Evolutionary conservation across 2,329 filamentous ascomycete species (phyloP), one percentile per base, ranked within the genome.

Genomic region (Iodosphaeria phyllophila): DNA sequence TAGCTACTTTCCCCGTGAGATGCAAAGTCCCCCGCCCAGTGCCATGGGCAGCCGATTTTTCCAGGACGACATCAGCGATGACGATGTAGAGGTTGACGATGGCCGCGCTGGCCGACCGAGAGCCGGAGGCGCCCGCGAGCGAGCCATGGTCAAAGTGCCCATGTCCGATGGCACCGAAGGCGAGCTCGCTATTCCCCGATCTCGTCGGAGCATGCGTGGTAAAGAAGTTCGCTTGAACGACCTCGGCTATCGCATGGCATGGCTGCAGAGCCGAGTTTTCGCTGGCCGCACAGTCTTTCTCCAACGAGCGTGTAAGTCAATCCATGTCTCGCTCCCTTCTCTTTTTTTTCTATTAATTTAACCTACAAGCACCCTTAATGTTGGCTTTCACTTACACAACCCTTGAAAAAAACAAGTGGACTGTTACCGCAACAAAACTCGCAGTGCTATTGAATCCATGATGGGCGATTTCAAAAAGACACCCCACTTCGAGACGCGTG

Each of bases 151-250:
- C 26, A 61, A 65, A 38, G 72, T 79, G 6, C 69, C 69, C 6
- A 56, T 73, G 35, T 55, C 58, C 2, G 78, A 86, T 35, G 77
- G 75, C n/a, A 58, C 55, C 17, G 74, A 84, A 31, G 63, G 63
- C 12, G 74, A 82, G 41, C 60, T 91, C 18, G 65, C 71, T 2
- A 74, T 91, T 20, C 82, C 84, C 14, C 64, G 71, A 30, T 72
- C 83, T 48, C 71, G 71, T 24, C 72, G 67, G 42, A 56, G 59
- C 22, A 66, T 70, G 36, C 69, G 82, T 24, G 66, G 62, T 24
- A 89, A 80, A 53, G 86, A 95, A 46, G 72, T 89, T n/a, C 69
- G 79, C 24, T 56, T 95, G 32, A 95, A 95, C 44, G 84, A 95
- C 43, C 56, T 95, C 22, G 86, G 83, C 3, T 92, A 91, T 47